A percentile compares a stretch with the other conserved stretches of the same genome.
phyloP scores from a whole-genome alignment of 371 early-diverging fungal species.

The Coemansia sp. region DNA sequence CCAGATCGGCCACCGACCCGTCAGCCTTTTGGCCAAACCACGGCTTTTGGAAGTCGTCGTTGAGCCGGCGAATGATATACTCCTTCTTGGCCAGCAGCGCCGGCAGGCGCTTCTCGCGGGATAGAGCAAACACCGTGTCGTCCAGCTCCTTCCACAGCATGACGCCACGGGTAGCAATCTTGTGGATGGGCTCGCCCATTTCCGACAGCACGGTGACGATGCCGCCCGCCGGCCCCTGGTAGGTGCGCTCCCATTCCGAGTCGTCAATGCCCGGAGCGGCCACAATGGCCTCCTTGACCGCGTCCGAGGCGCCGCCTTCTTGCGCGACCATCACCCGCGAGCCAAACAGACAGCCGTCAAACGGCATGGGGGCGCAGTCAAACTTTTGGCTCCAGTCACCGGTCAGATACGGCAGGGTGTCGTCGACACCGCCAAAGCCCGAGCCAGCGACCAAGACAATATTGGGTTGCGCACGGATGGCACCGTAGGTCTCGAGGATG shows the following conservation, averaged over 20 bases:
- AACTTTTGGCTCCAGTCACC: constrained; percentile 89
- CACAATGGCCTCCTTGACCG: constrained; percentile 90
- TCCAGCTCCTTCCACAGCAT: constrained; percentile 94
- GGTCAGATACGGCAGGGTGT: constrained; percentile 90
- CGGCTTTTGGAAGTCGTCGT: constrained; percentile 75
- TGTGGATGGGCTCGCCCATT: constrained; percentile 96
- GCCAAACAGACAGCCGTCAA: constrained; percentile 92
- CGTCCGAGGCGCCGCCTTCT: constrained; percentile 81
- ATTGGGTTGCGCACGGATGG: constrained; percentile 83
- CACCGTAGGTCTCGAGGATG: constrained; percentile 89
- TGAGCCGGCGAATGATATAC: constrained; percentile 87
- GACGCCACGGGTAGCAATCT: constrained; percentile 94
- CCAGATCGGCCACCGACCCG: constrained; percentile 72
- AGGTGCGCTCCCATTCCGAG: constrained; percentile 89
- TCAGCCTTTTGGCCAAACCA: constrained; percentile 91
- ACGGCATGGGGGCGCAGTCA: constrained; percentile 92
- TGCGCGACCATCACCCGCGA: constrained; percentile 95
- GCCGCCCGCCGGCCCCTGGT: constrained; percentile 87
- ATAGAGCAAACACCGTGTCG: constrained; percentile 84
- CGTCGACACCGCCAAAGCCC: constrained; percentile 90
- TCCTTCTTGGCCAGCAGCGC: constrained; percentile 85
- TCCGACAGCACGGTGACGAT: constrained; percentile 93
- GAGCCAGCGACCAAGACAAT: constrained; percentile 89
- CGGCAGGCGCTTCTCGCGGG: constrained; percentile 84
- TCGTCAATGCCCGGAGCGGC: constrained; percentile 88